These are phyloP conservation scores for Colletotrichum musae DNA, from an alignment of 2,329 filamentous ascomycete genomes.

Conservation along the genomic window DNA sequence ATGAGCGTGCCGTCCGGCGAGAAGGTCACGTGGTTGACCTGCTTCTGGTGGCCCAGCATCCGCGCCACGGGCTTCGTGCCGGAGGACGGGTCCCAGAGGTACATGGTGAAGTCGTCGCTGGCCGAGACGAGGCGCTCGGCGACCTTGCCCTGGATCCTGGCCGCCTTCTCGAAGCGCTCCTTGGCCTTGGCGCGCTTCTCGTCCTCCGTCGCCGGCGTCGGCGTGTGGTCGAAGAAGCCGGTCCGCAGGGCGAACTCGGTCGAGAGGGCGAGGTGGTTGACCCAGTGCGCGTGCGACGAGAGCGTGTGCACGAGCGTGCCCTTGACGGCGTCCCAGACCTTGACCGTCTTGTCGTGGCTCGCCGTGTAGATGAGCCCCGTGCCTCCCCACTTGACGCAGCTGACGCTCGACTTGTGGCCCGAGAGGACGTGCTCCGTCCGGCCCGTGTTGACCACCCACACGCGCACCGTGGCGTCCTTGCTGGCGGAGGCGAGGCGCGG, in stretches of 20 bases:
- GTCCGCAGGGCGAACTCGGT: constrained; percentile 93
- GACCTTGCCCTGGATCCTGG: constrained; percentile 80
- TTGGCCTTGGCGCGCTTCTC: constrained; percentile 82
- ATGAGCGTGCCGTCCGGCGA: constrained; percentile 91
- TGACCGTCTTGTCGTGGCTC: constrained; percentile 93
- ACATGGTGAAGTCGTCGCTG: constrained; percentile 96
- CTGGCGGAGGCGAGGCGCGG: constrained; percentile 88
- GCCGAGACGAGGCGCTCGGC: constrained; percentile 91
- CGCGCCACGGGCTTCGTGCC: constrained; percentile 89
- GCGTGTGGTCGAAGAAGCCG: constrained; percentile 86
- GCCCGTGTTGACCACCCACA: constrained; percentile 88
- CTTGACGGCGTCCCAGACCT: constrained; percentile 87
- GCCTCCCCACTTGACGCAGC: constrained; percentile 96
- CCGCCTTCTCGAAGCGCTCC: constrained; percentile 88
- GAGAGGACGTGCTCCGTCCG: constrained; percentile 86
- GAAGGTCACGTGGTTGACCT: constrained; percentile 95
- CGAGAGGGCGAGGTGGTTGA: constrained; percentile 94
- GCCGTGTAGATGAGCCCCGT: constrained; percentile 85
- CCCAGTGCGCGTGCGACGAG: constrained; percentile 89
- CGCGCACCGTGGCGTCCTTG: constrained; percentile 88
- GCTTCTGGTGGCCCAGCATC: constrained; percentile 94
- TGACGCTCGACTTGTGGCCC: constrained; percentile 90
- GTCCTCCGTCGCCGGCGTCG: constrained; percentile 76
- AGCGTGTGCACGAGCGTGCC: constrained; percentile 87
- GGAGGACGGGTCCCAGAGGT: constrained; percentile 87